Evolutionary conservation across 1,284 basidiomycete genomes (phyloP).

Genomic region (Melampsora americana): DNA sequence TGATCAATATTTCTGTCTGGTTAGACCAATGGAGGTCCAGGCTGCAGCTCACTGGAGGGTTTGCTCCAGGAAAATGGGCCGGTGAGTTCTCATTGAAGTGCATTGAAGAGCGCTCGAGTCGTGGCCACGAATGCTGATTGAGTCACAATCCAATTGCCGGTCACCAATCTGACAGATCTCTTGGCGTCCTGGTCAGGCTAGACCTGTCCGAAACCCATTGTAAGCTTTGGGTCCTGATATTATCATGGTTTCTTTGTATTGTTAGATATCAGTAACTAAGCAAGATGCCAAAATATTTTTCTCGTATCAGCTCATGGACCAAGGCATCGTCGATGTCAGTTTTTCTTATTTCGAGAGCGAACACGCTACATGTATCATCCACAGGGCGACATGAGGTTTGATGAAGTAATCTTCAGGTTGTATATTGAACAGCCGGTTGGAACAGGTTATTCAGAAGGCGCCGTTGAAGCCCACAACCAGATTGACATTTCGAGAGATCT

Average conservation of each 20-base stretch:
- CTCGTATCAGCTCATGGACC: conserved; percentile 26
- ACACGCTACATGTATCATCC: too few relatives aligned
- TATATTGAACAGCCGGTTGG: conserved; percentile 38
- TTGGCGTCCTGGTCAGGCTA: conserved; percentile 5
- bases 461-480: conserved; percentile 8
- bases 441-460: conserved; percentile 25
- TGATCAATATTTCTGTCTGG: not conserved
- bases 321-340: conserved; percentile 14
- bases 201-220: conserved; percentile 61
- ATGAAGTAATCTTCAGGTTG: conserved; percentile 4
- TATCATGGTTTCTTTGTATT: too few relatives aligned
- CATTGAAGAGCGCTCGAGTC: too few relatives aligned
- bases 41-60: conserved; percentile 35
- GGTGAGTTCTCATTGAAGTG: not conserved
- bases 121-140: too few relatives aligned
- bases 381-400: too few relatives aligned
- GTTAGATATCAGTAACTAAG: too few relatives aligned
- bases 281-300: too few relatives aligned
- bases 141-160: too few relatives aligned
- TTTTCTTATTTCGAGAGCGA: too few relatives aligned
- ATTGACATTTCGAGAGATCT: conserved; percentile 28
- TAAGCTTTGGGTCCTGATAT: conserved; percentile 58
- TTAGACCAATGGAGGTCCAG: conserved; percentile 41
- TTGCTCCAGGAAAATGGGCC: conserved; percentile 32
- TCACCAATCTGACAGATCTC: not conserved